phyloP scores from a whole-genome alignment of 1,284 basidiomycete species.

The Cutaneotrichosporon daszewskae region DNA sequence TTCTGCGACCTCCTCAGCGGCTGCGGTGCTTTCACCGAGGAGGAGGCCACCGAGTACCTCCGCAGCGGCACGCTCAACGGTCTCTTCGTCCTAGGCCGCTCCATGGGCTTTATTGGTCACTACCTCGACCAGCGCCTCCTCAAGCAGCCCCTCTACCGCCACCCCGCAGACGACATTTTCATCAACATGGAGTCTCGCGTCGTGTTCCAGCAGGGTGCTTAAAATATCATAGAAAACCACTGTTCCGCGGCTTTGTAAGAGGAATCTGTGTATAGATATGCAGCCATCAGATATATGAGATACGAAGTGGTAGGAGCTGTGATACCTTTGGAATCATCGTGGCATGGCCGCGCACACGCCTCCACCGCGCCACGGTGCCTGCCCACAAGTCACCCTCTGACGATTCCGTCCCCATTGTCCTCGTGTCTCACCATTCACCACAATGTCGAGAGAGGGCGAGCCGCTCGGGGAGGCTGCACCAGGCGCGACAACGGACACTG shows the following conservation, averaged over 20 bases:
- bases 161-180: slow-evolving; percentile 19
- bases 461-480: neutral
- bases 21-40: slow-evolving; percentile 87
- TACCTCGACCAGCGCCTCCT: slow-evolving; percentile 80
- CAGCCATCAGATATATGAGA: too few species aligned
- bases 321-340: too few species aligned
- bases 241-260: too few species aligned
- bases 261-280: too few species aligned
- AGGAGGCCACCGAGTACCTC: slow-evolving; percentile 97
- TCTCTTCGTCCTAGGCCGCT: slow-evolving; percentile 92
- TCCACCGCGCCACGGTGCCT: too few species aligned
- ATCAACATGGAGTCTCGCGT: slow-evolving; percentile 9
- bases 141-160: slow-evolving; percentile 80
- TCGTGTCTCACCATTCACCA: too few species aligned
- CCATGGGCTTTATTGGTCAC: slow-evolving; percentile 77
- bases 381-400: too few species aligned
- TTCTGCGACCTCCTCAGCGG: slow-evolving; percentile 94
- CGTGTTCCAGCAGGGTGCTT: slow-evolving; percentile 1
- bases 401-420: too few species aligned
- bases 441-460: neutral
- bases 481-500: neutral
- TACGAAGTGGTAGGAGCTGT: too few species aligned
- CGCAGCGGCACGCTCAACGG: slow-evolving; percentile 75
- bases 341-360: too few species aligned
- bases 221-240: too few species aligned